Base-by-base conservation (phyloP, 148 eudicot species). In the Heliosperma pusillum region DNA sequence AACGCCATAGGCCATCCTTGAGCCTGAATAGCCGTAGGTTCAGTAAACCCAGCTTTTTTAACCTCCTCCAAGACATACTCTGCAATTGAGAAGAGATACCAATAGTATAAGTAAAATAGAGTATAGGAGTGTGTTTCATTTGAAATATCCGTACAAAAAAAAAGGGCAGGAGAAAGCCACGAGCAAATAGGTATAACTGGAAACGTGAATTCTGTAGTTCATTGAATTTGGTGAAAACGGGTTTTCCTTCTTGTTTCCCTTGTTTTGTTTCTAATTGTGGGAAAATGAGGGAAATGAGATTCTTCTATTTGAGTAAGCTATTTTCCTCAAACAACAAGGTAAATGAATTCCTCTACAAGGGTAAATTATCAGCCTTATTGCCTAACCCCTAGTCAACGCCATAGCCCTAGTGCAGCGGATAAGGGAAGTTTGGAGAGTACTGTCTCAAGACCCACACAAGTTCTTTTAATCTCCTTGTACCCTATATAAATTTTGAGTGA, bases 1-100 rank as follows among this genome's bases (percentile, higher is more conserved):
- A 96, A 71, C 42, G 99, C 99, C 99, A 96, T 96, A 22, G 99
- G 99, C 99, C 99, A 96, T 64, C 99, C 99, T 85, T 96, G 99
- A 85, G 99, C 92, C 85, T 96, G 99, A 83, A 96, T 96, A 21
- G 99, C 90, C 25, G 99, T 96, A 72, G 99, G 99, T 80, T 96
- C 99, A 73, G 87, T 71, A 78, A 96, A 96, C 63, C 99, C 99
- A 26, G 99, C 99, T 61, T 90, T 96, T 55, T 62, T 88, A 71
- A 96, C 84, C 85, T 96, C 99, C 82, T 96, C 89, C 81, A 96
- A 50, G 62, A 96, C 97, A 80, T 96, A 96, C 19, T 90, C 99
- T 95, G 90, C 45, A 75, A 42, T 60, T 66, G 24, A 75, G 10
- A 11, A n/a, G n/a, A 63, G 10, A 26, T 5, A 16, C 2, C 8